Evolutionary conservation across 192 early-diverging fungal species (phyloP), one percentile per base, ranked within the genome.

Genomic region (Geranomyces michiganensis): DNA sequence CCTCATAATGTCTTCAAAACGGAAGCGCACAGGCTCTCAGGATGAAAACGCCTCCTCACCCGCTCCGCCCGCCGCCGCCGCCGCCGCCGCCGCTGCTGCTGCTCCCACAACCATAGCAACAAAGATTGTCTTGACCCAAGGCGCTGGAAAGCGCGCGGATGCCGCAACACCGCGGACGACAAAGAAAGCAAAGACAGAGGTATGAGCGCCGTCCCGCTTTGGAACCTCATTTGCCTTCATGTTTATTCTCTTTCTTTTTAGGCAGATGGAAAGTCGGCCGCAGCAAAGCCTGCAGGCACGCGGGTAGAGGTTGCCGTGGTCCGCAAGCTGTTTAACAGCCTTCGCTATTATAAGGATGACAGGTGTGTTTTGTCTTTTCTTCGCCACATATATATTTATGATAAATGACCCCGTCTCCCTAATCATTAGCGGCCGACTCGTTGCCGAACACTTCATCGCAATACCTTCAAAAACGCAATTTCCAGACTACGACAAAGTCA

Each of bases 401-500:
- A n/a, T n/a, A n/a, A n/a, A n/a, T n/a, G n/a, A n/a, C n/a, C n/a
- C n/a, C n/a, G n/a, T n/a, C n/a, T n/a, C n/a, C n/a, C n/a, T n/a
- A n/a, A n/a, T n/a, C n/a, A n/a, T n/a, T 26, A 53, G 51, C 24
- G 51, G 51, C 4, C 19, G 51, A 3, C 15, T 8, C n/a, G 76
- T 92, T 27, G 80, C 90, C 33, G 91, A 93, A 44, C 79, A 88
- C 43, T 98, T 96, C 75, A 78, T 91, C 47, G 85, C 92, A 17
- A 78, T 95, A 8, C 94, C 94, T 0, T 81, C 84, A 24, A 79
- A 84, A 63, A 81, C 84, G 17, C 86, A 91, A 51, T 98, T 94
- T 71, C 94, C 95, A 0, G 95, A 98, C 64, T 98, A 96, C 75
- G 96, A 93, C 74, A 82, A 87, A 30, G 78, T 93, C 21, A 96